A percentile compares a stretch with the other conserved stretches of the same genome.
phyloP scores from a whole-genome alignment of 768 basidiomycete species.

The Russula griseocarnosa region DNA sequence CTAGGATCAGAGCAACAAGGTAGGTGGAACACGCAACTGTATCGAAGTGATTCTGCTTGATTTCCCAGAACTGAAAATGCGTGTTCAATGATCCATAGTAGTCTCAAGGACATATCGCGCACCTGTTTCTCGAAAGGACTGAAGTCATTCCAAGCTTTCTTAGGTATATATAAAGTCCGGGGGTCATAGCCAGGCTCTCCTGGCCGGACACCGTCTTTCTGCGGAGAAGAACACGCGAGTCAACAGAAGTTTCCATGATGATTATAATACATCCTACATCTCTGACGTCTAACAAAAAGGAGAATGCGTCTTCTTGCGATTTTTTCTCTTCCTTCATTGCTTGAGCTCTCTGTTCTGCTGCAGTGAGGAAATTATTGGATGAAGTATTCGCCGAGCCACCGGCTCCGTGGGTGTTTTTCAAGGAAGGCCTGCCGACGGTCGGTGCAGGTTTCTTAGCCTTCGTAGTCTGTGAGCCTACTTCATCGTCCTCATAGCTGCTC shows the following conservation, averaged over 20 bases:
- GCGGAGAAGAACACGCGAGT: slow-evolving; percentile 1
- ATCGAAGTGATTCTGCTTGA: slow-evolving; percentile 97
- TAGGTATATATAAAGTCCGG: slow-evolving; percentile 78
- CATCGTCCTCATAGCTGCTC: slow-evolving; percentile 40
- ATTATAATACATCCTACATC: slow-evolving; percentile 50
- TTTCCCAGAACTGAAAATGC: slow-evolving; percentile 49
- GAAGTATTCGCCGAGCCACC: slow-evolving; percentile 30
- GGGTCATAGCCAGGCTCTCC: slow-evolving; percentile 88
- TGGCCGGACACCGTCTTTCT: slow-evolving; percentile 80
- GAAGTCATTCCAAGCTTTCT: slow-evolving; percentile 71
- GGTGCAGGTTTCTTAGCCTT: slow-evolving; percentile 39
- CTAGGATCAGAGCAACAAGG: slow-evolving; percentile 30
- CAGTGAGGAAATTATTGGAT: slow-evolving; percentile 62
- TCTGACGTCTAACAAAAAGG: slow-evolving; percentile 64
- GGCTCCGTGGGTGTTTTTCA: slow-evolving; percentile 35
- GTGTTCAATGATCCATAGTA: slow-evolving; percentile 3
- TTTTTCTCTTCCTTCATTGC: slow-evolving; percentile 83
- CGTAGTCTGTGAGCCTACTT: slow-evolving; percentile 34
- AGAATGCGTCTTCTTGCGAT: slow-evolving; percentile 67
- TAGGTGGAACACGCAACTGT: slow-evolving; percentile 49
- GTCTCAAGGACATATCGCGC: neutral
- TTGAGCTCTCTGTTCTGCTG: slow-evolving; percentile 72
- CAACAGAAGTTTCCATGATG: neutral
- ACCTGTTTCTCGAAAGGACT: slow-evolving; percentile 94
- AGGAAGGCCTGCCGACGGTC: slow-evolving; percentile 33